Evolutionary conservation across 352 stramenopile genomes (phyloP), one percentile per base, ranked within the genome.

Genomic region (Phytophthora ohioensis): DNA sequence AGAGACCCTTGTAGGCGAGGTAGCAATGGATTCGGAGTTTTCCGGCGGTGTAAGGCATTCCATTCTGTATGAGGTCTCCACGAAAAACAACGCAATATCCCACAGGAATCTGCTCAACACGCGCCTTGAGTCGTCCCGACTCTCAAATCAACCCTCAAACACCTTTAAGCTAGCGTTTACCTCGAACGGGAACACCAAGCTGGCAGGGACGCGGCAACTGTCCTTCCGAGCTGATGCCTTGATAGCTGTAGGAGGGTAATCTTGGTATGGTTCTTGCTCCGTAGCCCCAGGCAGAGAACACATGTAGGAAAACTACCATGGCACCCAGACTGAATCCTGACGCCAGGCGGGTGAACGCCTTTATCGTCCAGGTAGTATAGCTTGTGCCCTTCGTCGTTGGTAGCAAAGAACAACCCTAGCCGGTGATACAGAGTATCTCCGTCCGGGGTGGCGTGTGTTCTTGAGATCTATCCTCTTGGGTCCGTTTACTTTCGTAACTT

Each of bases 11-110:
- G 36, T 41, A 41, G 36, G 36, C 36, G 36, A 41, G 36, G 10
- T 41, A 41, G 36, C 36, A 68, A 12, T 68, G 42, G 4, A 62
- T 21, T 1, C 51, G 51, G 36, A 57, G 17, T 13, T 62, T 68
- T 4, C 32, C 3, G 2, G 1, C 4, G 4, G 21, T 21, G 43
- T 62, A 68, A 11, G n/a, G 4, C 31, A 68, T 43, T 1, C 51
- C 34, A 8, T 42, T 62, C 15, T 62, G 61, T 1, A 56, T 35
- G 2, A 68, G 17, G 49, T 55, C 61, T 4, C 61, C 61, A 31
- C 51, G 39, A 13, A 68, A 68, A n/a, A 68, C 46, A 6, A 62
- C 5, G 27, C 49, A 61, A 31, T 41, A 57, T 6, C 51, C 61
- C n/a, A 45, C 42, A 2, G 51, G 61, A 42, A 41, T 21, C 21